A percentile compares a stretch with the other conserved stretches of the same genome.
phyloP scores from a whole-genome alignment of 129 eudicot genomes.

The Oenanthe sinensis region DNA sequence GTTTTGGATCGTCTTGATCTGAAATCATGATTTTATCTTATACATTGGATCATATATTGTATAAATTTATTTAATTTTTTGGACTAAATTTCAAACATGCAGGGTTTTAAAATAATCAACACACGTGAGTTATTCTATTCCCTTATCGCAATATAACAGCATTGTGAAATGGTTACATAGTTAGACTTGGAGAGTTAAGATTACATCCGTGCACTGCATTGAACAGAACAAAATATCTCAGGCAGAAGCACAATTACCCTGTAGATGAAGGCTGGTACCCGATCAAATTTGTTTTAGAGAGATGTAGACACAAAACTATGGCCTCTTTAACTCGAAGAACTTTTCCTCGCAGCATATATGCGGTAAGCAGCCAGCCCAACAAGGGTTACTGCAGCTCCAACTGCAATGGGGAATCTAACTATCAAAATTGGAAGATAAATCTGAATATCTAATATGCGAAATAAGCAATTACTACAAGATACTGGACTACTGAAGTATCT shows the following conservation, averaged over 20 bases:
- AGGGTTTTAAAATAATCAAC: too few species aligned
- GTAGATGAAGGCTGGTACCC: conserved; percentile 1
- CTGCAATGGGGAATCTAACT: conserved; percentile 20
- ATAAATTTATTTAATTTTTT: too few species aligned
- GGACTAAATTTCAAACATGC: too few species aligned
- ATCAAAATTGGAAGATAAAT: neutral
- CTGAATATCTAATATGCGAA: neutral
- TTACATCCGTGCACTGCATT: neutral
- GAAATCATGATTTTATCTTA: too few species aligned
- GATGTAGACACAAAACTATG: neutral
- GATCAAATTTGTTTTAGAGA: neutral
- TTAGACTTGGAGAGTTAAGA: neutral
- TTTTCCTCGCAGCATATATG: conserved; percentile 78
- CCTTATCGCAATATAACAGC: too few species aligned
- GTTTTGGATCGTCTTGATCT: too few species aligned
- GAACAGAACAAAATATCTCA: too few species aligned
- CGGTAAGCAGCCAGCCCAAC: conserved; percentile 89
- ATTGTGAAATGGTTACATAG: neutral
- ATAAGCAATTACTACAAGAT: neutral
- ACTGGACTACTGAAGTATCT: neutral
- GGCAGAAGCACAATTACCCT: neutral
- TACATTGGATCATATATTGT: too few species aligned
- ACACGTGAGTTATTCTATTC: too few species aligned
- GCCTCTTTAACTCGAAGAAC: conserved; percentile 28
- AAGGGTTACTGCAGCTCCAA: conserved; percentile 80